phyloP scores from a whole-genome alignment of 345 rosid genomes.

The Acer yangbiense region DNA sequence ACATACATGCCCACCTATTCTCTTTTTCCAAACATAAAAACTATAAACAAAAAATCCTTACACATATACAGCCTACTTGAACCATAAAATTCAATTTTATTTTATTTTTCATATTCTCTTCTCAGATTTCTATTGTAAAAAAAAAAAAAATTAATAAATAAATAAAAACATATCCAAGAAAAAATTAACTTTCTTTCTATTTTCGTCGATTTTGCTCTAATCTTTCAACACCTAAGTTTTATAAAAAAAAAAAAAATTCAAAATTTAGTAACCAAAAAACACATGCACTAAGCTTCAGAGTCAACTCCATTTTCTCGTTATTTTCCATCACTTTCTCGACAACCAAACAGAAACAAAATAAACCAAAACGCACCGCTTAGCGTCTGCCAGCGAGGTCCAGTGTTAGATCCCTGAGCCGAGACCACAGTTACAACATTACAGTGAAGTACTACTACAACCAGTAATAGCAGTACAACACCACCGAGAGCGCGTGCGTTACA shows the following conservation, averaged over 20 bases:
- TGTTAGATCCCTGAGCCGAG: slow-evolving; percentile 61
- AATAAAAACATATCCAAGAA: neutral
- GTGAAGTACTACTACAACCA: slow-evolving; percentile 25
- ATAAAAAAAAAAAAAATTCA: too few relatives aligned
- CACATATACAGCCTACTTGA: too few relatives aligned
- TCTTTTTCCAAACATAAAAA: neutral
- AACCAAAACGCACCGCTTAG: slow-evolving; percentile 42
- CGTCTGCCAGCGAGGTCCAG: slow-evolving; percentile 50
- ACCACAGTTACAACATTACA: slow-evolving; percentile 38
- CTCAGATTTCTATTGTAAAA: neutral
- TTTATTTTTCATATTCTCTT: too few relatives aligned
- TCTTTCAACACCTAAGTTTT: neutral
- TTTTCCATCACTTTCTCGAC: slow-evolving; percentile 4
- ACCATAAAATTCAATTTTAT: too few relatives aligned
- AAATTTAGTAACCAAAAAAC: neutral
- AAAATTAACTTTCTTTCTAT: neutral
- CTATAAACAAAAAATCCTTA: neutral
- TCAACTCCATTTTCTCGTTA: neutral
- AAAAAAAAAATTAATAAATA: too few relatives aligned
- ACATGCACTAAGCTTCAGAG: neutral
- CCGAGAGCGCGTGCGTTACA: slow-evolving; percentile 27
- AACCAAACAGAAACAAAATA: slow-evolving; percentile 10
- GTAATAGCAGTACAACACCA: slow-evolving; percentile 29
- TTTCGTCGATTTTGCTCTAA: neutral
- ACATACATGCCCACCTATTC: neutral